Evolutionary conservation across 2,329 filamentous ascomycete genomes (phyloP), one percentile per base, ranked within the genome.

Genomic region (Penicillium decumbens): DNA sequence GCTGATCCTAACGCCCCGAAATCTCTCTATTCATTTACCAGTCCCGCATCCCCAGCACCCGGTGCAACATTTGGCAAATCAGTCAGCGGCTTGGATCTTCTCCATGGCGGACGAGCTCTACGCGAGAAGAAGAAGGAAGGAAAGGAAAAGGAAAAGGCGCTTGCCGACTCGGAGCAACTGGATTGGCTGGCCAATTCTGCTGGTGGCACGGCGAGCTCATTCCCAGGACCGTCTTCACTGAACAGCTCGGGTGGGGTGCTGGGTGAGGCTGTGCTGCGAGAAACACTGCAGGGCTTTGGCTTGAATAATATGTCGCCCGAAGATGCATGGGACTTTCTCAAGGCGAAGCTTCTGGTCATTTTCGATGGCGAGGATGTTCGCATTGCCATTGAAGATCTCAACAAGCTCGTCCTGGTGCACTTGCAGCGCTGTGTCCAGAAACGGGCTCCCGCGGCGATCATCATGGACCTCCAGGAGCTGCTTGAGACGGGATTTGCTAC

Each of bases 51-150:
- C 2, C 82, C 83, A 3, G 78, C 77, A 7, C 77, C 80, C 29
- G 74, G 76, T n/a, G 77, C 73, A 6, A 70, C 78, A 1, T 95
- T 97, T 66, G 79, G 84, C 32, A 95, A 93, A 71, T 87, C 85
- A 3, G 87, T 93, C 64, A 92, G 87, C 51, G 87, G 87, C 0
- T 75, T 92, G 38, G 88, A 92, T 68, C 73, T 92, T 24, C 78
- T 88, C 44, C 88, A 92, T 71, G 88, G 86, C 37, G 88, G 85
- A 1, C 80, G 86, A 37, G 87, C 84, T 6, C 70, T 91, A 40
- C 80, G 87, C 32, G 89, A 95, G 65, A 95, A 92, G 75, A 87
- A 85, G 67, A 85, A 86, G 58, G 84, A 88, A 54, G 85, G 88
- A 55, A 82, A 84, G 57, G 77, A 86, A 58, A 84, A 88, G 54